phyloP scores from a whole-genome alignment of 1,139 yeast genomes.

The Pichia sp. region DNA sequence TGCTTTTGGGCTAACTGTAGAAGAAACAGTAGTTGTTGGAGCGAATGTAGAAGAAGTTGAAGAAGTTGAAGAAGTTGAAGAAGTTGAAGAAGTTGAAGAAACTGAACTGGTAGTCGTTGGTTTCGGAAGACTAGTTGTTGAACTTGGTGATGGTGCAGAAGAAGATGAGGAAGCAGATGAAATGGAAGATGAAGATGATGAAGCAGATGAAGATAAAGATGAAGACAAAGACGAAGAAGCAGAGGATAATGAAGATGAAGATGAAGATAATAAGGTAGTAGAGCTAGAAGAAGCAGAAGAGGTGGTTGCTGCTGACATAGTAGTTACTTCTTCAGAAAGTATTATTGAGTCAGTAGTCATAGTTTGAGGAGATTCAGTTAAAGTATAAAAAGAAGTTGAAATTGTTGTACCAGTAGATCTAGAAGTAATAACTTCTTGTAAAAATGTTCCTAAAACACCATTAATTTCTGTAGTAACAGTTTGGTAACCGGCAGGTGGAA shows the following conservation, averaged over 20 bases:
- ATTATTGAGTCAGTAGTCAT: constrained; percentile 1
- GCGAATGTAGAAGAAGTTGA: constrained; percentile 2
- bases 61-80: constrained; percentile 10
- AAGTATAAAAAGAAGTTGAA: constrained; percentile 9
- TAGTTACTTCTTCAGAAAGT: not conserved
- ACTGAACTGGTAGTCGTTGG: constrained; percentile 1
- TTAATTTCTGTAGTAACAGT: constrained; percentile 19
- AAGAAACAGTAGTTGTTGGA: constrained; percentile 8
- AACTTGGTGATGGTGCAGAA: constrained; percentile 9
- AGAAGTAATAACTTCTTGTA: constrained; percentile 17
- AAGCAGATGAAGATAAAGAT: constrained; percentile 9
- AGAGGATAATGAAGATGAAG: constrained; percentile 3
- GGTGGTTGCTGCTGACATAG: not conserved
- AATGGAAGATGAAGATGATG: constrained; percentile 11
- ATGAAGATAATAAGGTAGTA: not conserved
- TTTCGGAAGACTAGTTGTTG: constrained; percentile 7
- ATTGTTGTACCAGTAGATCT: constrained; percentile 9
- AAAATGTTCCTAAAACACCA: constrained; percentile 18
- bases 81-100: constrained; percentile 11
- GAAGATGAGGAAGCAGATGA: constrained; percentile 4
- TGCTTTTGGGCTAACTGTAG: constrained; percentile 5
- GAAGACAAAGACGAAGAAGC: constrained; percentile 1
- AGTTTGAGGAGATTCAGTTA: constrained; percentile 8
- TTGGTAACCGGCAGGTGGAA: constrained; percentile 15
- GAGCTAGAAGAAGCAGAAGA: constrained; percentile 4